Evolutionary conservation across 164 flowering plant species (phyloP), one percentile per base, ranked within the genome.

Genomic region (Malania oleifera): DNA sequence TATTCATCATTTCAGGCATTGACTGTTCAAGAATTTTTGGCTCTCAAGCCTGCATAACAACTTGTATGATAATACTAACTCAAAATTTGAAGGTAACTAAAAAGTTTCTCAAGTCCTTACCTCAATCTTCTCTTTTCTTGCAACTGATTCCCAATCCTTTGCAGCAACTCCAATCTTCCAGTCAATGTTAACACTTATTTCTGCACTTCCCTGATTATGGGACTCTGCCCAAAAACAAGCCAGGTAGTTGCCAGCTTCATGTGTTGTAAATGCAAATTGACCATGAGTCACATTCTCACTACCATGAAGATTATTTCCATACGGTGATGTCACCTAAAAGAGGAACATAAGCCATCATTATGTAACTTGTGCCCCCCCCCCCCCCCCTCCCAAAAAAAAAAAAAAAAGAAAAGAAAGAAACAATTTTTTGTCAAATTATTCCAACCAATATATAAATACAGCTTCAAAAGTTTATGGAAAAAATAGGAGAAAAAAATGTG

Each of bases 101-200:
- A n/a, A n/a, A n/a, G n/a, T n/a, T n/a, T n/a, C n/a, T n/a, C n/a
- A 59, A 35, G 44, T 22, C 4, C 67, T 61, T 53, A 84, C 98
- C 89, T 89, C 95, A 51, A 92, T 70, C 60, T 86, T 84, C 66
- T 92, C 98, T 70, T 84, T 89, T 65, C 67, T 84, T 18, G 98
- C 98, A 67, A 89, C 88, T 13, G 98, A 80, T 1, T 92, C 96
- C 98, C 98, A 92, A 71, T 92, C 98, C 70, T 78, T 89, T 2
- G 98, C 91, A 9, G 89, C 96, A 70, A 92, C 81, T 65, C 98
- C 98, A 37, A 67, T 86, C 77, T 57, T 91, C 98, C 96, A 91
- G 69, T 91, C 98, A 52, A 91, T 59, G 77, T 68, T 81, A 47
- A 91, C 75, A 65, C 80, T 89, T 44, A 81, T 73, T 6, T 73